Evolutionary conservation across 176 grass and related monocot species (phyloP), one percentile per base, ranked within the genome.

Genomic region (Panicum miliaceum): DNA sequence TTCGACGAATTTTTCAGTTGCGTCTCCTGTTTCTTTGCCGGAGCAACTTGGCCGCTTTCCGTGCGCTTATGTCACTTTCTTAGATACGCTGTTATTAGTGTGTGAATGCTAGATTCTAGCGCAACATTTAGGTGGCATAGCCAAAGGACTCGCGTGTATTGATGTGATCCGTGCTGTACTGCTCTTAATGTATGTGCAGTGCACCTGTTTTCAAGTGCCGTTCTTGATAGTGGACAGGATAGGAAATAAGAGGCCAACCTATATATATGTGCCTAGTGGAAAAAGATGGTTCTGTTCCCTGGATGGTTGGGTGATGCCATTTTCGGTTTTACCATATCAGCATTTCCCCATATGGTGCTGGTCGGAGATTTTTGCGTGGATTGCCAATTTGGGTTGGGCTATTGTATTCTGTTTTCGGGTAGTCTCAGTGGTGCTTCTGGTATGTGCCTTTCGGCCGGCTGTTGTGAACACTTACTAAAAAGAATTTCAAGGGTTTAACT

Each of bases 21-120:
- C 40, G 36, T 68, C 9, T 40, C 45, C 15, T 61, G 29, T 48
- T 87, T 69, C 40, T 22, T 60, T 73, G 38, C 6, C 12, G 6
- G 78, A 75, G 60, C 58, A 75, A 75, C 38, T 34, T 66, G 47
- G 15, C 37, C 74, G 25, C 32, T 79, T 85, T 41, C 38, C 34
- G 40, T 36, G 70, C 48, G 81, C 50, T 7, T 36, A 54, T 76
- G 51, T 60, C 26, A n/a, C 62, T 48, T 82, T 42, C 32, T 37
- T 50, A 56, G 4, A 61, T 67, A 74, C 14, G 9, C 16, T 82
- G n/a, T 48, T 76, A 63, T 38, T 80, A 64, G 34, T 62, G 51
- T 27, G 61, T 35, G 53, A 52, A 34, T 48, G 64, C 35, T 23
- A 2, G 43, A 34, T 71, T 71, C 45, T 68, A 43, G 14, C 41